Evolutionary conservation across 164 flowering plant genomes (phyloP), one percentile per base, ranked within the genome.

Genomic region (Cinnamomum micranthum): DNA sequence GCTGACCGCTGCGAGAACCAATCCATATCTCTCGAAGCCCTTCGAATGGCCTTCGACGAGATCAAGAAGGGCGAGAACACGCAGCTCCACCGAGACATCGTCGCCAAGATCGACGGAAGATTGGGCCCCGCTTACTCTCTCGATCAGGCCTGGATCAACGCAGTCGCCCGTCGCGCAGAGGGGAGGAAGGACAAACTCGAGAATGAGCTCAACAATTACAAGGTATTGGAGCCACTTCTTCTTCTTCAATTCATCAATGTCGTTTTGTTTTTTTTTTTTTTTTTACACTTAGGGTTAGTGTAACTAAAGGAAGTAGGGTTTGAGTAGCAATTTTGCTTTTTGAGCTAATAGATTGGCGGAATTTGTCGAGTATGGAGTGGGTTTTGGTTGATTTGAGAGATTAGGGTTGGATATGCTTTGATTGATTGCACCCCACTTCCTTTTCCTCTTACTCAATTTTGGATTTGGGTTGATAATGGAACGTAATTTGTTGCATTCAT

Each of bases 21-120:
- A 25, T n/a, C 85, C 71, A 88, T 89, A 94, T 84, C 89, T 77
- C 35, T 90, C 27, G 99, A 96, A 73, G 98, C 99, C 15, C 80
- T 92, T 13, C 70, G 98, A 31, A 92, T 96, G 94, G 97, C 97
- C 4, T 88, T 88, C 69, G 97, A 96, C 15, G 97, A 92, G 88
- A 83, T 89, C 63, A 96, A 92, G 85, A 94, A 91, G 78, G 98
- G 97, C 5, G 97, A 91, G 85, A 90, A 94, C 76, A 83, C 91
- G 52, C 89, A 83, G 86, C 68, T 90, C 25, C 89, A 83, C 70
- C 73, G 92, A 14, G 97, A 93, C 28, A 93, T 90, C 22, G 93
- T 87, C 14, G 77, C 81, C 85, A 96, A 86, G 87, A 91, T 96
- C 65, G 87, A 77, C 50, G 99, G 97, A 3, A 68, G 88, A 50